Conservation (phyloP, 2,329 filamentous ascomycete genomes). For the Ceratocystis ficicola region DNA sequence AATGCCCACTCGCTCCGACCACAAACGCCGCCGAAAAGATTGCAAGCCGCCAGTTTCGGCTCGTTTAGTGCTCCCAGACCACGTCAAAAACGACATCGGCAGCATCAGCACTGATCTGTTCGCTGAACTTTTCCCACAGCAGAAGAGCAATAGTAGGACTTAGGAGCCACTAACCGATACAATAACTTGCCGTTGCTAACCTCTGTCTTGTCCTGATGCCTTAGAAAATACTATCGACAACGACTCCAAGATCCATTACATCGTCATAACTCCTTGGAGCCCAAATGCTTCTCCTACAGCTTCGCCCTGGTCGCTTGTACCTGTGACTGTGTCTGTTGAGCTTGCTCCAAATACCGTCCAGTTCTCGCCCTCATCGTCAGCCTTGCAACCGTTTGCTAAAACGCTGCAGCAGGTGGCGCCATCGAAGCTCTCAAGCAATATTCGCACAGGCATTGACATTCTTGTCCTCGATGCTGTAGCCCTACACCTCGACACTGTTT, state of each 20-base stretch:
- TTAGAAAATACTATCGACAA: slow-evolving; percentile 29
- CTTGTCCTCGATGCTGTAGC: slow-evolving; percentile 69
- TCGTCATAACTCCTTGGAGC: slow-evolving; percentile 64
- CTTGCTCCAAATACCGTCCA: slow-evolving; percentile 68
- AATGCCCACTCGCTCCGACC: slow-evolving; percentile 14
- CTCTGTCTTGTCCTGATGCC: slow-evolving; percentile 21
- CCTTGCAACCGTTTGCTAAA: slow-evolving; percentile 67
- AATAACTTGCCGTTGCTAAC: slow-evolving; percentile 22
- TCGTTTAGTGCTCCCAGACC: slow-evolving; percentile 71
- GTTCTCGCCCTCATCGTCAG: slow-evolving; percentile 59
- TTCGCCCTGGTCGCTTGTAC: slow-evolving; percentile 73
- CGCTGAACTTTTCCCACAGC: slow-evolving; percentile 58
- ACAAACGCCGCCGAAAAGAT: slow-evolving; percentile 26
- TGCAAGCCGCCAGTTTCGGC: slow-evolving; percentile 69
- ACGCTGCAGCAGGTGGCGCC: slow-evolving; percentile 60
- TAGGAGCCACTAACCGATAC: background rate
- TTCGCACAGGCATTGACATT: slow-evolving; percentile 71
- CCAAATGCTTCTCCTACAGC: slow-evolving; percentile 47
- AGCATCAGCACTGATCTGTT: slow-evolving; percentile 80
- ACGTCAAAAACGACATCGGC: slow-evolving; percentile 73
- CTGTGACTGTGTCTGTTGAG: slow-evolving; percentile 52
- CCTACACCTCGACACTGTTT: slow-evolving; percentile 69
- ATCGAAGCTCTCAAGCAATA: slow-evolving; percentile 59
- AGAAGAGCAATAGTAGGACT: slow-evolving; percentile 11
- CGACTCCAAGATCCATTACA: slow-evolving; percentile 41